These are phyloP conservation scores for Mucor indicus DNA, from an alignment of 371 early-diverging fungal species.

Conservation along the genomic window DNA sequence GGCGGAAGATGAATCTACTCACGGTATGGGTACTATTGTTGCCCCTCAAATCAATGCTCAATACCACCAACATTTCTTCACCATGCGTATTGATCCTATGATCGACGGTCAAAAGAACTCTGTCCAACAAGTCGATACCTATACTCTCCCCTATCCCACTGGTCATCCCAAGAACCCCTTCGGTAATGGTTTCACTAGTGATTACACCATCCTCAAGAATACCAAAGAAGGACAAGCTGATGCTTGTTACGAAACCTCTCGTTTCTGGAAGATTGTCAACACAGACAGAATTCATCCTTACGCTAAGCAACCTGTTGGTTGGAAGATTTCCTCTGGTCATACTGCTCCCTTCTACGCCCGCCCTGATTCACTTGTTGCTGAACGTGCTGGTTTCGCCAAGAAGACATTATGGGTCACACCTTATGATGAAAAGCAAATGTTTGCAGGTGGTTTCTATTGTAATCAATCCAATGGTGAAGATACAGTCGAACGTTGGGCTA, in stretches of 20 bases:
- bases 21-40: slow-evolving; percentile 43
- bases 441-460: slow-evolving; percentile 55
- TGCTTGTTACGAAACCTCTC: slow-evolving; percentile 29
- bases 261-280: slow-evolving; percentile 52
- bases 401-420: slow-evolving; percentile 54
- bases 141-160: slow-evolving; percentile 35
- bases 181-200: slow-evolving; percentile 41
- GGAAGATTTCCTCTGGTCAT: slow-evolving; percentile 39
- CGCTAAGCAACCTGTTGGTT: slow-evolving; percentile 41
- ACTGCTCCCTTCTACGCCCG: slow-evolving; percentile 38
- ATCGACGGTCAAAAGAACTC: slow-evolving; percentile 49
- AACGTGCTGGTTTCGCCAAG: slow-evolving; percentile 51
- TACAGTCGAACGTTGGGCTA: slow-evolving; percentile 35
- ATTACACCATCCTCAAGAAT: slow-evolving; percentile 34
- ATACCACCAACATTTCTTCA: slow-evolving; percentile 56
- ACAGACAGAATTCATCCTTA: slow-evolving; percentile 42
- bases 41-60: slow-evolving; percentile 55
- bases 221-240: slow-evolving; percentile 35
- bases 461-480: slow-evolving; percentile 44
- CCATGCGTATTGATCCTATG: slow-evolving; percentile 55
- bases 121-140: slow-evolving; percentile 37
- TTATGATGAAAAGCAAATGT: slow-evolving; percentile 48
- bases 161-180: slow-evolving; percentile 43
- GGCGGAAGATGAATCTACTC: slow-evolving; percentile 49
- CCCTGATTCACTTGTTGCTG: slow-evolving; percentile 43